phyloP scores from a whole-genome alignment of 176 grass and related monocot species.

The Eragrostis nindensis region DNA sequence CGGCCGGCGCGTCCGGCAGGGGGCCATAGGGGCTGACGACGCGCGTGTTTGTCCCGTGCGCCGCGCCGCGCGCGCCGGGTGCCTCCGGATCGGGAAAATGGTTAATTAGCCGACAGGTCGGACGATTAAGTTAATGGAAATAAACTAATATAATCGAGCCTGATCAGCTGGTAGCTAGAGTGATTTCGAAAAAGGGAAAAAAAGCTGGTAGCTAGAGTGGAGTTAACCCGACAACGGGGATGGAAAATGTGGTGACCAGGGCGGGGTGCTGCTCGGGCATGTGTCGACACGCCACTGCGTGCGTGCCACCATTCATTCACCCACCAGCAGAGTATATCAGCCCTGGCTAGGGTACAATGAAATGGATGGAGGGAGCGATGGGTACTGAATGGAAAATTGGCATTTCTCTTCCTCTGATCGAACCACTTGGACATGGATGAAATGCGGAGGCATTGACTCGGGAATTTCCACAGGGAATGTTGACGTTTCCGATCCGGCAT shows the following conservation, averaged over 20 bases:
- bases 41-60: constrained; percentile 24
- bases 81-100: not conserved
- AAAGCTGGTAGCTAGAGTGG: not conserved
- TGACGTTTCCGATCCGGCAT: not conserved
- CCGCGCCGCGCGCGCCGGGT: not conserved
- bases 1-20: constrained; percentile 45
- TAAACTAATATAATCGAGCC: not conserved
- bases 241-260: not conserved
- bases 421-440: not conserved
- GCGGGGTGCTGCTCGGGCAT: constrained; percentile 14
- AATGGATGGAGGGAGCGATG: constrained; percentile 6
- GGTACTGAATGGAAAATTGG: not conserved
- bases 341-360: not conserved
- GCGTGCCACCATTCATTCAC: too few species aligned
- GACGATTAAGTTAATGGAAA: constrained; percentile 12
- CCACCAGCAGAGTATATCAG: not conserved
- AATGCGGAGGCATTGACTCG: not conserved
- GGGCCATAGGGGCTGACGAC: constrained; percentile 38
- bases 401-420: not conserved
- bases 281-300: constrained; percentile 36
- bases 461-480: constrained; percentile 19
- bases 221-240: constrained; percentile 15
- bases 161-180: too few species aligned
- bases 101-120: constrained; percentile 29
- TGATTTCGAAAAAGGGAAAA: too few species aligned